A percentile compares a stretch with the other conserved stretches of the same genome.
Conservation (phyloP, 176 grass and related monocot genomes). For the Ensete glaucum region DNA sequence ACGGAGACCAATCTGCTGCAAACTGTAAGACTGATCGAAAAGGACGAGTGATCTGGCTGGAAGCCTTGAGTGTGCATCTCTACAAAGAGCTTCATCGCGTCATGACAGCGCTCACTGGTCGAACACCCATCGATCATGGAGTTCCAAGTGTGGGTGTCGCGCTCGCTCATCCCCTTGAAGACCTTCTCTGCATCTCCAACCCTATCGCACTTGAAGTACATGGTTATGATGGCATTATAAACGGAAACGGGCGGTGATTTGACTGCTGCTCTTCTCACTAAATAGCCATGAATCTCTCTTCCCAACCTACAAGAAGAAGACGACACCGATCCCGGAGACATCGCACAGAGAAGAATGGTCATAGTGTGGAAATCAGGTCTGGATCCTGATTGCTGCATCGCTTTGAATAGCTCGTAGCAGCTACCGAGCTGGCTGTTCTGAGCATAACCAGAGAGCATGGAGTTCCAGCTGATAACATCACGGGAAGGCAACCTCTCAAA, state of each 20-base stretch:
- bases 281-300: slow-evolving; percentile 13
- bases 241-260: neutral
- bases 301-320: slow-evolving; percentile 6
- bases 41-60: neutral
- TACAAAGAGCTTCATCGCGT: slow-evolving; percentile 10
- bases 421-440: neutral
- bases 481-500: slow-evolving; percentile 5
- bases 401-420: neutral
- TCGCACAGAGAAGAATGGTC: slow-evolving; percentile 9
- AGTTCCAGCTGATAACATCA: slow-evolving; percentile 20
- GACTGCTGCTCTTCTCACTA: neutral
- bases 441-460: slow-evolving; percentile 12
- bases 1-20: slow-evolving; percentile 15
- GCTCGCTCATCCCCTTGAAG: neutral
- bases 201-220: slow-evolving; percentile 12
- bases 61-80: slow-evolving; percentile 5
- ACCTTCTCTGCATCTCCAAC: slow-evolving; percentile 9
- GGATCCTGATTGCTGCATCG: neutral
- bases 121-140: slow-evolving; percentile 12
- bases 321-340: neutral
- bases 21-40: slow-evolving; percentile 6
- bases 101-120: neutral
- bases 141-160: slow-evolving; percentile 13
- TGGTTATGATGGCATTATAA: slow-evolving; percentile 11
- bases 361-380: slow-evolving; percentile 9